Evolutionary conservation across 768 basidiomycete genomes (phyloP), one percentile per base, ranked within the genome.

Genomic region (Ramaria sp.): DNA sequence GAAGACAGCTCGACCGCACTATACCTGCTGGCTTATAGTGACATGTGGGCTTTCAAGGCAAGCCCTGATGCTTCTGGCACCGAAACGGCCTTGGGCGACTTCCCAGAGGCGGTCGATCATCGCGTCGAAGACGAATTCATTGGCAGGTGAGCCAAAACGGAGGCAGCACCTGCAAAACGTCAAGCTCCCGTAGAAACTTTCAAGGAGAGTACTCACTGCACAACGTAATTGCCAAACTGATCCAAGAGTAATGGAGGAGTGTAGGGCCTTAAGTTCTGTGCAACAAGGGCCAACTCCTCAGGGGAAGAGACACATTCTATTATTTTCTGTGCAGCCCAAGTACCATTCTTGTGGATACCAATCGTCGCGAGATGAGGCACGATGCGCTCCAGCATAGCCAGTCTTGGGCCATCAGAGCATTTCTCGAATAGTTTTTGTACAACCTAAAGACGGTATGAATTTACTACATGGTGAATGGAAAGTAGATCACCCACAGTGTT

Each of bases 21-120:
- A 20, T 36, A 73, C 72, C 70, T 92, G 88, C 65, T 98, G 94
- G 65, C 83, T 90, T 56, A 87, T 59, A 22, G 79, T 90, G 42
- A 95, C 87, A 63, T 87, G 81, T 32, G 87, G 82, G 66, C 83
- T 93, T 68, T 98, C 96, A 18, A 98, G 76, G 66, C 94, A 96
- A 10, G 96, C 94, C 59, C 95, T 79, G 87, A 98, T 95, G 65
- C 93, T 94, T 48, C 96, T 85, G 44, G 96, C 96, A 52, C 96
- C 96, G 63, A 96, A 99, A 32, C 96, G 83, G 22, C 95, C 95
- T 71, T 97, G 95, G 0, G 93, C 95, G 51, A 99, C 78, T 71
- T 98, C 96, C 92, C 96, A 98, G 72, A 96, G 86, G 38, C 96
- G 88, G 67, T 98, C 95, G 44, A 89, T 85, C 75, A 98, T 97